A percentile compares a stretch with the other conserved stretches of the same genome.
Evolutionary conservation across 2,329 filamentous ascomycete species (phyloP).

Genomic region (Penicillium sp.): DNA sequence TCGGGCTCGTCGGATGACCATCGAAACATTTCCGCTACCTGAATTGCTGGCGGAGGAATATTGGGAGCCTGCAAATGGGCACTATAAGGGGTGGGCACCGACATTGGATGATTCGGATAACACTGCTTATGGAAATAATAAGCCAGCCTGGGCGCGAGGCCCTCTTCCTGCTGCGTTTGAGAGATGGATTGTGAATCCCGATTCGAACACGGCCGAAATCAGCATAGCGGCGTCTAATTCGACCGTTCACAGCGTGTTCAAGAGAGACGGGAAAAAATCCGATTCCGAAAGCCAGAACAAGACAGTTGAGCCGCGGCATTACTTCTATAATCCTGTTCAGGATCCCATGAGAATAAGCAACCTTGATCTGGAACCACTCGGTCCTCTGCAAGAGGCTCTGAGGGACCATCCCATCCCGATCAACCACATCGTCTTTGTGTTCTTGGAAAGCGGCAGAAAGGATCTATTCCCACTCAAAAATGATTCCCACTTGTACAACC

Average conservation of each 20-base stretch:
- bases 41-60: slow-evolving; percentile 20
- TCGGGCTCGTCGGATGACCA: slow-evolving; percentile 4
- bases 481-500: slow-evolving; percentile 25
- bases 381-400: slow-evolving; percentile 23
- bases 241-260: background rate
- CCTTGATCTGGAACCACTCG: slow-evolving; percentile 23
- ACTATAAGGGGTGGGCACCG: slow-evolving; percentile 33
- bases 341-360: slow-evolving; percentile 33
- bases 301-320: slow-evolving; percentile 2
- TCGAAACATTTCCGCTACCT: slow-evolving; percentile 25
- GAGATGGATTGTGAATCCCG: slow-evolving; percentile 19
- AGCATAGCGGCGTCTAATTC: background rate
- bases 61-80: slow-evolving; percentile 22
- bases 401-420: slow-evolving; percentile 25
- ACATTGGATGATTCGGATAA: slow-evolving; percentile 12
- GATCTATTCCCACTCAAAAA: slow-evolving; percentile 30
- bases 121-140: slow-evolving; percentile 3
- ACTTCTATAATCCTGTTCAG: slow-evolving; percentile 27
- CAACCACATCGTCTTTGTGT: slow-evolving; percentile 29
- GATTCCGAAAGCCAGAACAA: background rate
- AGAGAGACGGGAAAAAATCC: background rate
- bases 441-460: slow-evolving; percentile 32
- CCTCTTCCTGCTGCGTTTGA: slow-evolving; percentile 26
- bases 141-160: slow-evolving; percentile 25
- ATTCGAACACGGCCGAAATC: background rate